Evolutionary conservation across 768 basidiomycete species (phyloP).

Genomic region (Lactarius evosmus): DNA sequence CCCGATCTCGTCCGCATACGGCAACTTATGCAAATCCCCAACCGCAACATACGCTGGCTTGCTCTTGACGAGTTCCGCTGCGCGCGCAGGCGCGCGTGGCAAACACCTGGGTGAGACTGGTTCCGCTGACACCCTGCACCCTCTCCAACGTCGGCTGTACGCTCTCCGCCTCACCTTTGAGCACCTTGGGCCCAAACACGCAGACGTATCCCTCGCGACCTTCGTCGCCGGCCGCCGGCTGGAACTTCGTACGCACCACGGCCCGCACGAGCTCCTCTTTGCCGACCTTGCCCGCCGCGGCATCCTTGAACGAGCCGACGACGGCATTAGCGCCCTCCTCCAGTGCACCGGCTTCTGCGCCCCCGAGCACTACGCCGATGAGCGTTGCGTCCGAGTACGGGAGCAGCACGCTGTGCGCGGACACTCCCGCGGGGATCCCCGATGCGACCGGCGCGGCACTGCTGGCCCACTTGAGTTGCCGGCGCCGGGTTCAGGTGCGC

Average conservation of each 20-base stretch:
- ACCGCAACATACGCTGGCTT: slow-evolving; percentile 88
- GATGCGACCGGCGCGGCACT: slow-evolving; percentile 67
- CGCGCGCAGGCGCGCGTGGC: too few species aligned
- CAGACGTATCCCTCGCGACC: slow-evolving; percentile 62
- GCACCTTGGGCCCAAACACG: slow-evolving; percentile 61
- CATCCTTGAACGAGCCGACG: slow-evolving; percentile 59
- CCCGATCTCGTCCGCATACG: slow-evolving; percentile 81
- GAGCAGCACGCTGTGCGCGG: slow-evolving; percentile 71
- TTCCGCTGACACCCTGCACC: slow-evolving; percentile 65
- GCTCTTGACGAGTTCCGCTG: slow-evolving; percentile 56
- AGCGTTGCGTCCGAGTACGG: slow-evolving; percentile 92
- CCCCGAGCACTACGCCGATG: slow-evolving; percentile 79
- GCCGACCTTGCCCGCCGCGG: slow-evolving; percentile 43
- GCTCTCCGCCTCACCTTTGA: slow-evolving; percentile 54
- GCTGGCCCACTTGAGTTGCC: slow-evolving; percentile 81
- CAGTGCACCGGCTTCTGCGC: slow-evolving; percentile 56
- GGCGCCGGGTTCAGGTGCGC: slow-evolving; percentile 76
- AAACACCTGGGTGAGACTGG: slow-evolving; percentile 66
- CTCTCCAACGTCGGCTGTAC: slow-evolving; percentile 61
- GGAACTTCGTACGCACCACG: slow-evolving; percentile 84
- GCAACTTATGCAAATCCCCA: slow-evolving; percentile 72
- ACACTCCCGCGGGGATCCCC: slow-evolving; percentile 54
- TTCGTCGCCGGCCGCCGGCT: slow-evolving; percentile 68
- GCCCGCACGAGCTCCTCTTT: slow-evolving; percentile 77
- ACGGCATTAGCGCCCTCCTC: slow-evolving; percentile 67